Percentiles rank a stretch among this genome's conserved stretches.
These are phyloP conservation scores for Candida chauliodis DNA, from an alignment of 805 yeast genomes.

Conservation along the genomic window DNA sequence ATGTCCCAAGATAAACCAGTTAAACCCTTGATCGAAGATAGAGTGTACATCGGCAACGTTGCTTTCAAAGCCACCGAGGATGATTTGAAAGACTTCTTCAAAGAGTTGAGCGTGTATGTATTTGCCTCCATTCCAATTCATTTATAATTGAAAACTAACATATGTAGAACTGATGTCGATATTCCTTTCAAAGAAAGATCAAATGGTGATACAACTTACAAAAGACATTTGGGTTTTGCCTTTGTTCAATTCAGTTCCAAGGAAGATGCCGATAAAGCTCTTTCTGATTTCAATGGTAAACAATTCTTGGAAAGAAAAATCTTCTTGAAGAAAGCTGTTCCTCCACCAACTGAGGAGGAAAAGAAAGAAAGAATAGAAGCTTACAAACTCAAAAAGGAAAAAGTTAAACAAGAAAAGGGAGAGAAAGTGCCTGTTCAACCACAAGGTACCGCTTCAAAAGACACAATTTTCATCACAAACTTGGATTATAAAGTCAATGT, in stretches of 20 bases:
- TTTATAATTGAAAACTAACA: background rate
- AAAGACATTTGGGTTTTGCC: slow-evolving; percentile 55
- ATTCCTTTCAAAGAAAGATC: slow-evolving; percentile 45
- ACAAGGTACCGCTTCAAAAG: slow-evolving; percentile 53
- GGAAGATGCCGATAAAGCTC: slow-evolving; percentile 43
- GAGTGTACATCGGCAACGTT: slow-evolving; percentile 43
- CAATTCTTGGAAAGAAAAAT: slow-evolving; percentile 46
- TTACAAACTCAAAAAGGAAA: slow-evolving; percentile 24
- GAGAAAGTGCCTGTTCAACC: slow-evolving; percentile 19
- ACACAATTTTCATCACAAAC: slow-evolving; percentile 61
- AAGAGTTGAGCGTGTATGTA: slow-evolving; percentile 40
- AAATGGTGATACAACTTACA: slow-evolving; percentile 31
- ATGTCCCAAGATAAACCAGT: slow-evolving; percentile 9
- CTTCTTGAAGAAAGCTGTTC: slow-evolving; percentile 51
- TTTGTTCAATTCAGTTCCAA: slow-evolving; percentile 50
- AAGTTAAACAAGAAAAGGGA: slow-evolving; percentile 16
- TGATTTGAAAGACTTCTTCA: slow-evolving; percentile 46
- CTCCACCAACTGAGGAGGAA: slow-evolving; percentile 47
- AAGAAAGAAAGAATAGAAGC: slow-evolving; percentile 34
- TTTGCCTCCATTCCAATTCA: background rate
- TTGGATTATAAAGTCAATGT: slow-evolving; percentile 50
- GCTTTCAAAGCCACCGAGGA: slow-evolving; percentile 41
- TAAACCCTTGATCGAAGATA: slow-evolving; percentile 37
- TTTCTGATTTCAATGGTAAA: slow-evolving; percentile 38
- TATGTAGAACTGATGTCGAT: slow-evolving; percentile 39